phyloP scores from a whole-genome alignment of 2,329 filamentous ascomycete species.

The Aspergillus carbonarius region DNA sequence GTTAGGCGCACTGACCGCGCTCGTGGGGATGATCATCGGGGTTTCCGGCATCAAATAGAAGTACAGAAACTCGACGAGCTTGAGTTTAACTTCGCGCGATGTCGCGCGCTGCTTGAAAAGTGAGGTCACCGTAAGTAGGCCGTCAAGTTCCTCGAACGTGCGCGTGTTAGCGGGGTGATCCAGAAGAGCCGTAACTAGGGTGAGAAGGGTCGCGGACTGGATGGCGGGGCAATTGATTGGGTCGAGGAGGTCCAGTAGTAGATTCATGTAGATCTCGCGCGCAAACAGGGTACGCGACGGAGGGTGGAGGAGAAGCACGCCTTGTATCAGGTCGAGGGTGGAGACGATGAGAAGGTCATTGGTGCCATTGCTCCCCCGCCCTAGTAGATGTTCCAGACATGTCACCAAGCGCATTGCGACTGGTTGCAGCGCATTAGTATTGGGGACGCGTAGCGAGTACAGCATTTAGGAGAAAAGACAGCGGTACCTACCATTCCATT shows the following conservation, averaged over 20 bases:
- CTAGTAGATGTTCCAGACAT: constrained; percentile 81
- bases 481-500: constrained; percentile 73
- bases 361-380: constrained; percentile 74
- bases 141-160: constrained; percentile 88
- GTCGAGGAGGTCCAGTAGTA: constrained; percentile 91
- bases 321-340: constrained; percentile 85
- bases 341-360: constrained; percentile 88
- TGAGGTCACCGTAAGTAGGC: constrained; percentile 84
- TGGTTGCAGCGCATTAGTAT: constrained; percentile 27
- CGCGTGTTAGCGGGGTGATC: constrained; percentile 85
- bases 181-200: constrained; percentile 84
- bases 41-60: constrained; percentile 97
- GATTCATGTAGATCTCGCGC: constrained; percentile 91
- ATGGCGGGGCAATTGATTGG: constrained; percentile 88
- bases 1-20: constrained; percentile 31
- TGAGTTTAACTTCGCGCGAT: constrained; percentile 84
- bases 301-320: constrained; percentile 81
- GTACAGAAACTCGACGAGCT: constrained; percentile 95
- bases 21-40: constrained; percentile 37
- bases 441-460: background rate
- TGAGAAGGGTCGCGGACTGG: constrained; percentile 84
- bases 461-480: background rate
- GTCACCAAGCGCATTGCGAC: constrained; percentile 81
- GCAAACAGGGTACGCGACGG: constrained; percentile 84
- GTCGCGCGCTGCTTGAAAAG: constrained; percentile 89